Conservation (phyloP, 352 stramenopile species). For the Globisporangium echinulatum region DNA sequence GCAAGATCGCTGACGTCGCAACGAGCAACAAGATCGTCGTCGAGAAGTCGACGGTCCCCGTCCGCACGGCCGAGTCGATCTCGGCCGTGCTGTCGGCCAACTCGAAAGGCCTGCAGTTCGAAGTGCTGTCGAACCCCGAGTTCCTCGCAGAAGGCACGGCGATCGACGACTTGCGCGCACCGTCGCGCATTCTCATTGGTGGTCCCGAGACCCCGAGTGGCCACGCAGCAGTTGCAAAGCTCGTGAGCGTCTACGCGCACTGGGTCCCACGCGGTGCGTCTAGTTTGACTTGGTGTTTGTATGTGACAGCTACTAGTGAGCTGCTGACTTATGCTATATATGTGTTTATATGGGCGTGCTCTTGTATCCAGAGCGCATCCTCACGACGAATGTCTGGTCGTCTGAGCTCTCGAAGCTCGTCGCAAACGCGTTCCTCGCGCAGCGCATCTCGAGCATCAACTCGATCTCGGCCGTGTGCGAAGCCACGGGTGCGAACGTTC, state of each 20-base stretch:
- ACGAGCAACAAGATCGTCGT: conserved; percentile 97
- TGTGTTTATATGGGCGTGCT: not conserved
- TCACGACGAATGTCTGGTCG: conserved; percentile 99
- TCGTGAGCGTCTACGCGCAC: conserved; percentile 96
- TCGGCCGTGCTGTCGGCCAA: conserved; percentile 93
- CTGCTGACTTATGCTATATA: no score
- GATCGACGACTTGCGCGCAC: conserved; percentile 93
- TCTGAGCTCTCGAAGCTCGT: conserved; percentile 99
- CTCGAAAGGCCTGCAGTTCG: conserved; percentile 91
- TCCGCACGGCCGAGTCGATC: conserved; percentile 97
- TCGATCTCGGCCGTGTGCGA: conserved; percentile 99
- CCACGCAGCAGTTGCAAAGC: conserved; percentile 76
- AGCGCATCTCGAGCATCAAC: conserved; percentile 99
- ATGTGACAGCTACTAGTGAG: no score
- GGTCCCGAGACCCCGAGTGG: conserved; percentile 91
- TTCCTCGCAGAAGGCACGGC: conserved; percentile 99
- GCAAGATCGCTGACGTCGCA: conserved; percentile 96
- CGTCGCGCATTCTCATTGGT: conserved; percentile 98
- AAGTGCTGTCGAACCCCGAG: conserved; percentile 99
- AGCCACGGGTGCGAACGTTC: conserved; percentile 96
- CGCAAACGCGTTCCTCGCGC: conserved; percentile 98
- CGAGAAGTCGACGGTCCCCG: conserved; percentile 99
- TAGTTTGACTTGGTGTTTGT: not conserved
- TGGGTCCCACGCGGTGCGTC: conserved; percentile 88
- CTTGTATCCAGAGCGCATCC: conserved; percentile 74